Evolutionary conservation across 1,284 basidiomycete species (phyloP).

Genomic region (Mycosarcoma mackinlayi): DNA sequence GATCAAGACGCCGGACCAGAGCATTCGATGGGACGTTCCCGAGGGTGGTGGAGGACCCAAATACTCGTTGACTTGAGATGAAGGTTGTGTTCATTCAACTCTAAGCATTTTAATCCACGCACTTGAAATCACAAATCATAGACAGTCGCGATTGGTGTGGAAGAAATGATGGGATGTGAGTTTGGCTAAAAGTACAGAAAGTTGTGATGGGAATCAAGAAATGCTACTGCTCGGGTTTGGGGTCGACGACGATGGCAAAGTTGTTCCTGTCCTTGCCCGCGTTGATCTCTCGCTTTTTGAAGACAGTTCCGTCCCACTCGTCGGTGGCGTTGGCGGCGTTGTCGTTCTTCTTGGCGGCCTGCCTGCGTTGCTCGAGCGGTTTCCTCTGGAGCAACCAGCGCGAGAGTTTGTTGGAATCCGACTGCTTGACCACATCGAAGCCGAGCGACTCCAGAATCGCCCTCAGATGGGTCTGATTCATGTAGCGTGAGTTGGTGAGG

Average conservation of each 20-base stretch:
- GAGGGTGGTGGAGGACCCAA: conserved; percentile 67
- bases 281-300: conserved; percentile 66
- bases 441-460: conserved; percentile 66
- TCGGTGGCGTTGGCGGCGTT: conserved; percentile 9
- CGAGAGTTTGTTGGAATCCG: conserved; percentile 68
- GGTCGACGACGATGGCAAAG: conserved; percentile 64
- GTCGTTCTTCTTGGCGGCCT: conserved; percentile 11
- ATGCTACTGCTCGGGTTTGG: conserved; percentile 17
- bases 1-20: conserved; percentile 66
- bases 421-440: conserved; percentile 65
- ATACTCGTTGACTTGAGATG: conserved; percentile 58
- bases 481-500: conserved; percentile 68
- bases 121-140: no score
- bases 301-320: conserved; percentile 65
- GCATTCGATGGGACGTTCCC: conserved; percentile 64
- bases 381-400: conserved; percentile 67
- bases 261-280: conserved; percentile 68
- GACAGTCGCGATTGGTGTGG: no score
- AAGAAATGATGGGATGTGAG: not conserved
- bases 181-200: conserved; percentile 26
- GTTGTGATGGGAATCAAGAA: not conserved
- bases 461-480: conserved; percentile 65
- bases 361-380: conserved; percentile 8
- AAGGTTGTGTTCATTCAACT: no score
- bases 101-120: no score